Base-by-base conservation (phyloP, 352 stramenopile genomes). In the Aphanomyces invadans region DNA sequence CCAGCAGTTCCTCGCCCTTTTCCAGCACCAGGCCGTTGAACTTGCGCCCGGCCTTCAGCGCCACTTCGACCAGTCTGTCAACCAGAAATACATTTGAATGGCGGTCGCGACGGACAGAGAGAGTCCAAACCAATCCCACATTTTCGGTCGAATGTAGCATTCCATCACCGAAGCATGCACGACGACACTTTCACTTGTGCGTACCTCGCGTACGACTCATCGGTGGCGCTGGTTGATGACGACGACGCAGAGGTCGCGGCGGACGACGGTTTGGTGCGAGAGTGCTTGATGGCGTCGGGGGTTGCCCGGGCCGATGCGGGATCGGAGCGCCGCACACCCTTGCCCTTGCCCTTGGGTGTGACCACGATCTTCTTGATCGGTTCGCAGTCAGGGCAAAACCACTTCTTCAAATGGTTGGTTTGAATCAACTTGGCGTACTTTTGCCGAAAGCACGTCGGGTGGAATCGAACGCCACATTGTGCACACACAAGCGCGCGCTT, bases 401-500 rank as follows among this genome's bases (percentile, higher is more conserved):
- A 94, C 59, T 92, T 83, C 33, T 88, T 86, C 4, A 59, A 76
- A 76, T 21, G 70, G 73, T 48, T 76, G 72, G 31, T 78, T 77
- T 46, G 57, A 54, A 85, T 80, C 15, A 90, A 53, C 60, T 91
- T 91, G 29, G 74, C 68, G 62, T 83, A 89, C 69, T 89, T 79
- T 63, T 90, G 84, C 33, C 85, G 83, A 68, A 87, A 91, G 76
- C 85, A 94, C 62, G 80, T 92, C 33, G 76, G 77, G 74, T 94
- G 85, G 52, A 89, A 94, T 79, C 91, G 91, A 62, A 76, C 78
- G 73, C 90, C 89, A 73, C 85, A 94, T 62, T 76, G 77, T 32
- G 76, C 71, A 59, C 85, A 94, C 38, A 94, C 71, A 70, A 94
- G 74, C 26, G 83, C 85, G n/a, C 81, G 81, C 32, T 67, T 67